Evolutionary conservation across 805 yeast genomes (phyloP).

Genomic region (Zygoascus flipseniorum): DNA sequence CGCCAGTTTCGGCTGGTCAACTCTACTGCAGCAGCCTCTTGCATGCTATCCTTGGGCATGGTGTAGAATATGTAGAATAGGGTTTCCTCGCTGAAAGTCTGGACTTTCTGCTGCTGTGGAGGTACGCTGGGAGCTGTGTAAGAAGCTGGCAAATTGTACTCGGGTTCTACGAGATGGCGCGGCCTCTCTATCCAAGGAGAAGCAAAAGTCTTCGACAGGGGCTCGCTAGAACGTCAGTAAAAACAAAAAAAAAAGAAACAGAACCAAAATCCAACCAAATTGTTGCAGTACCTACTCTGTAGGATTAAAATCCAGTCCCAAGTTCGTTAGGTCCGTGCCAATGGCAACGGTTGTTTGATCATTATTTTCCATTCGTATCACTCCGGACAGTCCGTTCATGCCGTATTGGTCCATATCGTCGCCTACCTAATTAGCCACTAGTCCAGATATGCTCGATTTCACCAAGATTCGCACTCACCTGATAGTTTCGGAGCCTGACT

Average conservation of each 20-base stretch:
- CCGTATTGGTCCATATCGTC: conserved; percentile 57
- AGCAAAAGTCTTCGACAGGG: conserved; percentile 57
- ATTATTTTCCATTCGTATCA: conserved; percentile 52
- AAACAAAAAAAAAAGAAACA: background rate
- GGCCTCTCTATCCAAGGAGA: conserved; percentile 96
- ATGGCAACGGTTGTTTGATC: conserved; percentile 61
- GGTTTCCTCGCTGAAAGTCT: conserved; percentile 76
- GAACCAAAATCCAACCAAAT: background rate
- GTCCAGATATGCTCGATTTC: background rate
- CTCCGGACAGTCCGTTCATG: conserved; percentile 50
- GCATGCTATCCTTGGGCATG: conserved; percentile 85
- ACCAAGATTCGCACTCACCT: background rate
- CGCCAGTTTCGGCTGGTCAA: conserved; percentile 92
- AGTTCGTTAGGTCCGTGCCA: conserved; percentile 63
- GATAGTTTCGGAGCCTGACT: background rate
- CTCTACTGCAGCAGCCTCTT: conserved; percentile 89
- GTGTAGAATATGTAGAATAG: conserved; percentile 88
- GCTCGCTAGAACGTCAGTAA: conserved; percentile 18
- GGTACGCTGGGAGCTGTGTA: conserved; percentile 34
- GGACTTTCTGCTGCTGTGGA: conserved; percentile 37
- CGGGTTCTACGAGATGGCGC: conserved; percentile 83
- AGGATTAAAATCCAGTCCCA: conserved; percentile 52
- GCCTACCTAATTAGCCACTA: background rate
- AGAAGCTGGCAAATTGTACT: conserved; percentile 57
- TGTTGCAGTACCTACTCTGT: conserved; percentile 20